phyloP scores from a whole-genome alignment of 1,139 yeast species.

The Wickerhamomyces sp. region DNA sequence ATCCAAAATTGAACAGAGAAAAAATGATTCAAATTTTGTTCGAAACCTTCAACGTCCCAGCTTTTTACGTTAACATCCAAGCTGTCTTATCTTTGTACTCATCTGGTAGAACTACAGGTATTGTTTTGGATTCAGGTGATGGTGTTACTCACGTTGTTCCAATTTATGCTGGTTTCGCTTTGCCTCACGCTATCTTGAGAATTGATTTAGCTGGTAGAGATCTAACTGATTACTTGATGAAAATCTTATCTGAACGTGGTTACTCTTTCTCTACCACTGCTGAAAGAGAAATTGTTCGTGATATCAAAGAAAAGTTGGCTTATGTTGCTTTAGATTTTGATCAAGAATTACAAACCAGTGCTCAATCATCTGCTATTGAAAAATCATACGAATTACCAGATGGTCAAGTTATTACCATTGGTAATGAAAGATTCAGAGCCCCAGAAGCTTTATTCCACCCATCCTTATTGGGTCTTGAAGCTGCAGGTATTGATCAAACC shows the following conservation, averaged over 20 bases:
- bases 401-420: slow-evolving; percentile 98
- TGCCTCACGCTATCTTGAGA: slow-evolving; percentile 98
- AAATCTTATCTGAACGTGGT: slow-evolving; percentile 98
- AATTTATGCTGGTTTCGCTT: slow-evolving; percentile 98
- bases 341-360: slow-evolving; percentile 98
- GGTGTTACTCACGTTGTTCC: slow-evolving; percentile 99
- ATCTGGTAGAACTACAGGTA: slow-evolving; percentile 99
- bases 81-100: slow-evolving; percentile 98
- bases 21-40: slow-evolving; percentile 99
- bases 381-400: slow-evolving; percentile 99
- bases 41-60: slow-evolving; percentile 99
- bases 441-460: slow-evolving; percentile 99
- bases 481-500: slow-evolving; percentile 99
- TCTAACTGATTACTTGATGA: slow-evolving; percentile 97
- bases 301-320: slow-evolving; percentile 98
- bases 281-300: slow-evolving; percentile 99
- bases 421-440: slow-evolving; percentile 99
- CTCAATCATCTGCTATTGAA: slow-evolving; percentile 97
- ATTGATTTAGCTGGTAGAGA: slow-evolving; percentile 99
- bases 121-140: slow-evolving; percentile 98
- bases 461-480: slow-evolving; percentile 93
- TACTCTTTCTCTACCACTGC: slow-evolving; percentile 98
- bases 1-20: slow-evolving; percentile 99
- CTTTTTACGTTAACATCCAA: slow-evolving; percentile 97
- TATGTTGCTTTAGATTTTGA: slow-evolving; percentile 95